These are phyloP conservation scores for Penicillium bovifimosum DNA, from an alignment of 495 filamentous ascomycete species.

Conservation along the genomic window DNA sequence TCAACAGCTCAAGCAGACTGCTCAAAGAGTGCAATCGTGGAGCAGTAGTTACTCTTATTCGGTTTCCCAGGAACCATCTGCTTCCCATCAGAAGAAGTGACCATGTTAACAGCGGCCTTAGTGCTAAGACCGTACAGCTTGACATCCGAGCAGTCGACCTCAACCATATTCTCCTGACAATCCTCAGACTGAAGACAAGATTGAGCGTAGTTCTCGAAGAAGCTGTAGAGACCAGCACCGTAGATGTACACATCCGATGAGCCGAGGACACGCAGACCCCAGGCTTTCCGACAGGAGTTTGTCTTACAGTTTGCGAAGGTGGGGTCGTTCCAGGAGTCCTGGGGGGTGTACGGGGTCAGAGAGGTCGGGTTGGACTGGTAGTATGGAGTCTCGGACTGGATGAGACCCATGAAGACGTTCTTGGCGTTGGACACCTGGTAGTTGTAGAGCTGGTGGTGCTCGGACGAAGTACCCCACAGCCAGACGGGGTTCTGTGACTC, in stretches of 20 bases:
- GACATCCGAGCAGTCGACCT: constrained; percentile 67
- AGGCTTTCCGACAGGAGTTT: constrained; percentile 68
- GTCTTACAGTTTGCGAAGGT: constrained; percentile 61
- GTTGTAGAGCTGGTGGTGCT: constrained; percentile 87
- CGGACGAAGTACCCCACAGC: constrained; percentile 74
- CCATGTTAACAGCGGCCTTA: constrained; percentile 82
- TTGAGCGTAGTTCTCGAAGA: constrained; percentile 85
- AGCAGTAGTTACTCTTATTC: constrained; percentile 70
- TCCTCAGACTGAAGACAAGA: constrained; percentile 65
- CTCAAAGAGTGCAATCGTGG: constrained; percentile 63
- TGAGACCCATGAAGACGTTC: constrained; percentile 78
- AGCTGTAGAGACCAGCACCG: constrained; percentile 77
- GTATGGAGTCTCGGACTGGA: constrained; percentile 92
- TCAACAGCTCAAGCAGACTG: constrained; percentile 19
- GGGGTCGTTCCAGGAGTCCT: constrained; percentile 65
- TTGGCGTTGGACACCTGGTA: constrained; percentile 77
- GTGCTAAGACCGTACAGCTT: constrained; percentile 78
- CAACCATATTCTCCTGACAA: constrained; percentile 86
- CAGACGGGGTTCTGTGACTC: constrained; percentile 56
- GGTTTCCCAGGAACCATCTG: constrained; percentile 55
- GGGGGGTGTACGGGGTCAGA: constrained; percentile 58
- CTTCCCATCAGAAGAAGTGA: constrained; percentile 50
- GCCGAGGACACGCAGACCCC: constrained; percentile 74
- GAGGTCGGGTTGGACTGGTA: constrained; percentile 82
- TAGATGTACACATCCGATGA: constrained; percentile 65